Evolutionary conservation across 2,329 filamentous ascomycete species (phyloP).

Genomic region (Talaromyces sp.): DNA sequence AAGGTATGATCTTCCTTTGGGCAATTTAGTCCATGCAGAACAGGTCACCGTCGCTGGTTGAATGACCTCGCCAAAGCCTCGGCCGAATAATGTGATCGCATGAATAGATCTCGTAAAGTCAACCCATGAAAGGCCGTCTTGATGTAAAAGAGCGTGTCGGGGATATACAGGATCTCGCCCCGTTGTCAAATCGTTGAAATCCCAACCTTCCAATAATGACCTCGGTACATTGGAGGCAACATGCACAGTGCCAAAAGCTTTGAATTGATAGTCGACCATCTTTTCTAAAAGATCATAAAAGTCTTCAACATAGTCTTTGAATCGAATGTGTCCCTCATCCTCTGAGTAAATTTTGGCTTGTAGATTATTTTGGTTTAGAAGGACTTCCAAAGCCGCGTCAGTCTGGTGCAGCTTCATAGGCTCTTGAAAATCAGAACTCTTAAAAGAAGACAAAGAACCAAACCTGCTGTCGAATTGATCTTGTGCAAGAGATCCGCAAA

Average conservation of each 20-base stretch:
- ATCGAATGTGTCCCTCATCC: slow-evolving; percentile 1
- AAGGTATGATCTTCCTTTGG: slow-evolving; percentile 23
- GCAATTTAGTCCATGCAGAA: slow-evolving; percentile 20
- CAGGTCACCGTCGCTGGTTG: slow-evolving; percentile 16
- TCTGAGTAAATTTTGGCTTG: slow-evolving; percentile 7
- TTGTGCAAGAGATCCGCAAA: slow-evolving; percentile 21
- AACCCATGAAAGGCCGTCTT: slow-evolving; percentile 22
- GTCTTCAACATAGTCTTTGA: slow-evolving; percentile 21
- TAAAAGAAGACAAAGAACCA: slow-evolving; percentile 2
- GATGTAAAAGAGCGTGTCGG: slow-evolving; percentile 12
- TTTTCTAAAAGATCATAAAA: slow-evolving; percentile 23
- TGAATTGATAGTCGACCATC: slow-evolving; percentile 20
- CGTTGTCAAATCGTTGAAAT: slow-evolving; percentile 20
- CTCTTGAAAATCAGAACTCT: slow-evolving; percentile 6
- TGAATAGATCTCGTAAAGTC: slow-evolving; percentile 24
- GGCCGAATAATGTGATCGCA: slow-evolving; percentile 21
- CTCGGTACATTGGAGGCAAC: slow-evolving; percentile 8
- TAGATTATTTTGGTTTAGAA: slow-evolving; percentile 11
- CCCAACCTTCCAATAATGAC: slow-evolving; percentile 23
- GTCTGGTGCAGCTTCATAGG: slow-evolving; percentile 1
- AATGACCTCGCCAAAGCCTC: slow-evolving; percentile 22
- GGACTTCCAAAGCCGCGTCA: slow-evolving; percentile 11
- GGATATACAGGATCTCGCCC: slow-evolving; percentile 18
- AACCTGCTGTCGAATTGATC: slow-evolving; percentile 10
- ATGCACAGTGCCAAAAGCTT: neutral